Conservation (phyloP, 805 yeast species). For the Hanseniaspora mollemarum region DNA sequence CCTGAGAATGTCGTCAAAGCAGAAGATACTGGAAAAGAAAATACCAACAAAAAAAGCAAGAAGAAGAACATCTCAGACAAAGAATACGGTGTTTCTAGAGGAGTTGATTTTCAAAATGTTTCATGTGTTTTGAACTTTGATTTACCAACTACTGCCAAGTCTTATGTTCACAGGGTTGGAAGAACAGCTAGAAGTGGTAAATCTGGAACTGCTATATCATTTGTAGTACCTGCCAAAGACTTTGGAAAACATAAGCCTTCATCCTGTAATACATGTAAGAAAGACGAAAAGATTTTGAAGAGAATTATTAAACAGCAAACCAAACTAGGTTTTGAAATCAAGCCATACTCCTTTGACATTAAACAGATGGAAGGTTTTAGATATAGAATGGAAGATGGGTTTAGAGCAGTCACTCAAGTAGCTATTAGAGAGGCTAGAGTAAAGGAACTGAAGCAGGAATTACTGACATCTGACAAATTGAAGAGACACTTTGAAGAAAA, state of each 20-base stretch:
- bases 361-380: slow-evolving; percentile 90
- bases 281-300: slow-evolving; percentile 74
- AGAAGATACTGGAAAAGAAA: slow-evolving; percentile 17
- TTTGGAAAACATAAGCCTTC: slow-evolving; percentile 85
- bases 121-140: slow-evolving; percentile 95
- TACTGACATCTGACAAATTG: slow-evolving; percentile 77
- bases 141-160: slow-evolving; percentile 75
- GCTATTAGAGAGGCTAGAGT: slow-evolving; percentile 89
- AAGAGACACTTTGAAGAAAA: slow-evolving; percentile 94
- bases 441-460: slow-evolving; percentile 75
- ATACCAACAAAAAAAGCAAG: slow-evolving; percentile 22
- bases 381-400: slow-evolving; percentile 93
- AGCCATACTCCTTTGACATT: slow-evolving; percentile 84
- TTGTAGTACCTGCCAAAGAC: slow-evolving; percentile 72
- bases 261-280: slow-evolving; percentile 52
- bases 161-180: slow-evolving; percentile 88
- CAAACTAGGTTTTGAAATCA: slow-evolving; percentile 58
- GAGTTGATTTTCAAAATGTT: slow-evolving; percentile 91
- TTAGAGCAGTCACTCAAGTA: slow-evolving; percentile 81
- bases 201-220: slow-evolving; percentile 86
- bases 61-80: slow-evolving; percentile 38
- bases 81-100: slow-evolving; percentile 92
- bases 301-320: slow-evolving; percentile 68
- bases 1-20: slow-evolving; percentile 19
- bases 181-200: slow-evolving; percentile 97